These are phyloP conservation scores for Vigna reflexopilosa DNA, from an alignment of 306 rosid species.

Conservation along the genomic window DNA sequence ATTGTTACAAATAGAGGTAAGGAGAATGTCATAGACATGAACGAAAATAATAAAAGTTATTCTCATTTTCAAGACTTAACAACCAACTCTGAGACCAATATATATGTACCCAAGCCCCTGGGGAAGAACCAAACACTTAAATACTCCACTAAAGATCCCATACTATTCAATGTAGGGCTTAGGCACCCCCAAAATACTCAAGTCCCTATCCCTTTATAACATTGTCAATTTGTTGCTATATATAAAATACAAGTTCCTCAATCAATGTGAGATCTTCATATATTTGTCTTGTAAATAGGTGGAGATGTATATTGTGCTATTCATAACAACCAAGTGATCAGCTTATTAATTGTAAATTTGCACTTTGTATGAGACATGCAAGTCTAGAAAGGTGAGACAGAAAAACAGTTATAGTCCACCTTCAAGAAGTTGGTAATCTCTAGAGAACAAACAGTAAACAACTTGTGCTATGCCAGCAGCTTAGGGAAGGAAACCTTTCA, in stretches of 20 bases:
- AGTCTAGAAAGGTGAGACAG: neutral
- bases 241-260: neutral
- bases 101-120: too few species aligned
- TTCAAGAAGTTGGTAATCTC: neutral
- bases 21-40: too few species aligned
- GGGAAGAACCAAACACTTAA: too few species aligned
- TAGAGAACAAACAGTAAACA: constrained; percentile 15
- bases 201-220: neutral
- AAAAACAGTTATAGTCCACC: neutral
- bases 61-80: too few species aligned
- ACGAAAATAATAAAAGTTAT: too few species aligned
- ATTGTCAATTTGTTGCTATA: constrained; percentile 7
- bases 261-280: constrained; percentile 5
- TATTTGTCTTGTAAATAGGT: constrained; percentile 9
- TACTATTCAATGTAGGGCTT: too few species aligned
- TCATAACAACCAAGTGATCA: constrained; percentile 9
- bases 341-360: neutral
- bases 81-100: too few species aligned
- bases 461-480: constrained; percentile 15
- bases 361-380: neutral
- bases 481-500: constrained; percentile 19
- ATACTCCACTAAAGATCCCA: too few species aligned
- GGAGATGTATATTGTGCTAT: constrained; percentile 10
- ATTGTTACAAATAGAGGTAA: too few species aligned
- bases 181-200: too few species aligned